Base-by-base conservation (phyloP, 306 rosid species). In the Elaeagnus macrophylla region DNA sequence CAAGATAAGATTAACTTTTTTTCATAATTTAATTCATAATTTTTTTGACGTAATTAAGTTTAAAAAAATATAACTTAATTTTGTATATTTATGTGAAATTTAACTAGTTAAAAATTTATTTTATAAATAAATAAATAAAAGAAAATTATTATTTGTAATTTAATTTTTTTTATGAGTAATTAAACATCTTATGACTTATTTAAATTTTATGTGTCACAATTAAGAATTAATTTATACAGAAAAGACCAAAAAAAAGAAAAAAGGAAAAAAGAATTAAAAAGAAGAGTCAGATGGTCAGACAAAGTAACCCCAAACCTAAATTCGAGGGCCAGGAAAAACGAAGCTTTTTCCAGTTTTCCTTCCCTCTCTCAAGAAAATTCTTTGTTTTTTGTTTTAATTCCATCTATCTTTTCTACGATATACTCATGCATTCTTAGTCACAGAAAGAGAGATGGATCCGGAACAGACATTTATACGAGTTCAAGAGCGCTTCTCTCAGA, bases 401-500 rank as follows among this genome's bases (percentile, higher is more conserved):
- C 56, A 12, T 39, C 37, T 25, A 12, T 5, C 35, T 35, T 49
- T 11, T 5, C 9, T 37, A 11, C 46, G 5, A 8, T n/a, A 8
- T 56, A 25, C 49, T 2, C 36, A 57, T 35, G 12, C 15, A 43
- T 13, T 43, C 10, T 13, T 10, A 25, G 45, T 12, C 25, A 14
- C 32, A 3, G 32, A 48, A 37, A 20, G 45, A 64, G 56, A 53
- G 58, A 90, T 91, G 99, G 99, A 91, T 87, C 89, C 99, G 13
- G 99, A 91, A 68, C 99, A 91, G 48, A 91, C 99, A 20, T 91
- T 87, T 72, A 84, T 91, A 10, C 86, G 99, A 39, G 94, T 91
- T 11, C 99, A 91, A 42, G 99, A 91, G 83, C 79, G 96, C 57
- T 79, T 91, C 71, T 84, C 96, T 1, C 94, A 84, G 93, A 80